Conservation (phyloP, 75 land plant species). For the Cunninghamia lanceolata region DNA sequence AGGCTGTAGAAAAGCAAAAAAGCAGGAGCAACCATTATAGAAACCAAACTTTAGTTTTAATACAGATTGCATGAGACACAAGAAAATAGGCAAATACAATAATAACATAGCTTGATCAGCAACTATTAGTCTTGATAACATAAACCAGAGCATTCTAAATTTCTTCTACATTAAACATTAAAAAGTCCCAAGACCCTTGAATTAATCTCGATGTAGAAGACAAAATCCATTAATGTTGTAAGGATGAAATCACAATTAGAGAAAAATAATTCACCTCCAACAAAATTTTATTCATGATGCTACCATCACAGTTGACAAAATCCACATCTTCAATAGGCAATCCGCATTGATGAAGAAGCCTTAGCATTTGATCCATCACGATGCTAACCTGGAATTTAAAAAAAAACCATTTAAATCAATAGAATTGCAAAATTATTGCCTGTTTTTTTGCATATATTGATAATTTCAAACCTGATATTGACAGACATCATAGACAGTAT, state of each 20-base stretch:
- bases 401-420: slow-evolving; percentile 3
- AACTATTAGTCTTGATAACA: background rate
- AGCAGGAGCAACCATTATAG: too few relatives aligned
- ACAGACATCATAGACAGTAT: background rate
- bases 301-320: slow-evolving; percentile 93
- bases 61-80: background rate
- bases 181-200: background rate
- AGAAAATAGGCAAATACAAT: background rate
- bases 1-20: too few relatives aligned
- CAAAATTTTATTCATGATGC: slow-evolving; percentile 82
- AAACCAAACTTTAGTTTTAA: too few relatives aligned
- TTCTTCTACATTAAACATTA: background rate
- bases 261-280: slow-evolving; percentile 54
- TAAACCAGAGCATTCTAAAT: background rate
- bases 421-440: background rate
- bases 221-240: background rate
- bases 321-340: slow-evolving; percentile 83
- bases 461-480: background rate
- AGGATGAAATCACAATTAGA: background rate
- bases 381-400: slow-evolving; percentile 80
- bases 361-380: slow-evolving; percentile 99
- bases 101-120: background rate
- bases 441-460: background rate
- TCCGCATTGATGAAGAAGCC: slow-evolving; percentile 93
- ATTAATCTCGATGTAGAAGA: background rate